A percentile compares a stretch with the other conserved stretches of the same genome.
These are phyloP conservation scores for Chaetomium sp. DNA, from an alignment of 2,329 filamentous ascomycete species.

Conservation along the genomic window DNA sequence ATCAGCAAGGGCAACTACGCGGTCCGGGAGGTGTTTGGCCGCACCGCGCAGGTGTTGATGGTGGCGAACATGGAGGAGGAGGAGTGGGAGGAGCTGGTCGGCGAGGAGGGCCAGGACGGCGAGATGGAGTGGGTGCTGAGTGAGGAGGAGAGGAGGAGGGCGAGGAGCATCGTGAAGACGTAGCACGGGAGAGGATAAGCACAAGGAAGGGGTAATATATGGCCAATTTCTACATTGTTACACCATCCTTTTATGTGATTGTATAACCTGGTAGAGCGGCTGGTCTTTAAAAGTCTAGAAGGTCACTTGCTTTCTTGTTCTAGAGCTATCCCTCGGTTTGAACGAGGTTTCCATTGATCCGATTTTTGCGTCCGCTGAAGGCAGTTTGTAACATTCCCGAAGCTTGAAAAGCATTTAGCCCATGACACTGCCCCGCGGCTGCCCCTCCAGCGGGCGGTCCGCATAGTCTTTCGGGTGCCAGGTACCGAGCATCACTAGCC, in stretches of 20 bases:
- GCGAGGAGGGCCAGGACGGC: conserved; percentile 53
- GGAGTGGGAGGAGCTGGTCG: conserved; percentile 79
- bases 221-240: background rate
- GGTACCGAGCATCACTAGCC: conserved; percentile 47
- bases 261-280: conserved; percentile 5
- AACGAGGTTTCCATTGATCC: background rate
- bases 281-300: background rate
- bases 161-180: conserved; percentile 64
- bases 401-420: too few relatives aligned
- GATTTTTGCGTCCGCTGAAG: too few relatives aligned
- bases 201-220: background rate
- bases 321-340: background rate
- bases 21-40: conserved; percentile 74
- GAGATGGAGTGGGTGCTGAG: conserved; percentile 73
- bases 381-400: too few relatives aligned
- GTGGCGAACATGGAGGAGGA: conserved; percentile 95
- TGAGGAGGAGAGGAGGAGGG: conserved; percentile 72
- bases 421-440: too few relatives aligned
- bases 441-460: too few relatives aligned
- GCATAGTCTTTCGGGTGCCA: conserved; percentile 45
- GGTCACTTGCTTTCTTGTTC: background rate
- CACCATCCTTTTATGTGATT: background rate
- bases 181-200: background rate
- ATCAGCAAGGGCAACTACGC: conserved; percentile 74
- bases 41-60: conserved; percentile 78